phyloP scores from a whole-genome alignment of 2,329 filamentous ascomycete species.

The Penicillium sp. region DNA sequence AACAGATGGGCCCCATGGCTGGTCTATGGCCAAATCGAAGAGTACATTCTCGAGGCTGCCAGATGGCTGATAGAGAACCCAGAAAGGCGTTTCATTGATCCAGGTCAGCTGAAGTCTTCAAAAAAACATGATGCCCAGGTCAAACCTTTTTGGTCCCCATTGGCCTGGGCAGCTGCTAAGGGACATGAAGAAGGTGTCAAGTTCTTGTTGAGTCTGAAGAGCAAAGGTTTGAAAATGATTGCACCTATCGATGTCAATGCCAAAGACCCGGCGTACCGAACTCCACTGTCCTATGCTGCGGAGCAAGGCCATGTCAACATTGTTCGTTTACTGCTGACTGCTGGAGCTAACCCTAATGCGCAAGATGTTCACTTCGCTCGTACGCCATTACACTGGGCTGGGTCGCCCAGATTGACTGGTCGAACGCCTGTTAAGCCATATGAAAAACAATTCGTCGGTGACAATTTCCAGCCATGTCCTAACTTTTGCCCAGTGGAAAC shows the following conservation, averaged over 20 bases:
- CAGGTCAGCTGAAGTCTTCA: too few relatives aligned
- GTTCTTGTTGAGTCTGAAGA: conserved; percentile 1
- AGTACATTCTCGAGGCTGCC: too few relatives aligned
- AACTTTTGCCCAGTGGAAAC: too few relatives aligned
- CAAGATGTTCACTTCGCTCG: conserved; percentile 1
- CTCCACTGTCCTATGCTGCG: conserved; percentile 5
- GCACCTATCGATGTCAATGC: too few relatives aligned
- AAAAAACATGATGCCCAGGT: too few relatives aligned
- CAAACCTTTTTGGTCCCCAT: background rate
- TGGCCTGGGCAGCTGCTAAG: conserved; percentile 3
- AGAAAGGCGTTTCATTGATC: too few relatives aligned
- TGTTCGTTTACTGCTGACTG: conserved; percentile 2
- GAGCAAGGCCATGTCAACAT: conserved; percentile 1
- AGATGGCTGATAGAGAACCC: too few relatives aligned
- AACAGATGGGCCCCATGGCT: background rate
- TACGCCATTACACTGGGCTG: conserved; percentile 5
- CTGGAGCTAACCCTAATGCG: conserved; percentile 5
- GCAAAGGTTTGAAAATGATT: conserved; percentile 1
- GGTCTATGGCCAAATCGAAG: too few relatives aligned
- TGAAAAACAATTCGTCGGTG: too few relatives aligned
- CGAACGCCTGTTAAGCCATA: background rate
- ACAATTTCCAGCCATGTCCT: too few relatives aligned
- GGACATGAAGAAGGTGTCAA: conserved; percentile 1
- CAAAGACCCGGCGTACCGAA: background rate
- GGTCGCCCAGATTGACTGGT: conserved; percentile 1